phyloP scores from a whole-genome alignment of 352 stramenopile genomes.

The Peronospora destructor region DNA sequence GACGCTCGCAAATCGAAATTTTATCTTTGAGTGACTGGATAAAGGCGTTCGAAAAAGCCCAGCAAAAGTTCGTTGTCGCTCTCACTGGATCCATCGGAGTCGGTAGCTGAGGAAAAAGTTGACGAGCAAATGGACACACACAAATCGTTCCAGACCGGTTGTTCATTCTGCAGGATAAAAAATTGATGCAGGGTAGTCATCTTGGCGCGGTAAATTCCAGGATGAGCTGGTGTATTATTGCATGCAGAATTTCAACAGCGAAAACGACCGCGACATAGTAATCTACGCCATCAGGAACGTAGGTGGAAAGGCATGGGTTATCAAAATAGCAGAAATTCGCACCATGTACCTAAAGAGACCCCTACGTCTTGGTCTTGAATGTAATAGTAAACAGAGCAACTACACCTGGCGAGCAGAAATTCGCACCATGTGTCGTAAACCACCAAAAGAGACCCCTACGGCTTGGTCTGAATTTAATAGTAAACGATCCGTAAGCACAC shows the following conservation, averaged over 20 bases:
- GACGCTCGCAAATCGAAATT: constrained; percentile 2
- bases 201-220: constrained; percentile 2
- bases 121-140: neutral
- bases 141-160: neutral
- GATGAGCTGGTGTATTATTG: constrained; percentile 6
- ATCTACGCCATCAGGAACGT: neutral
- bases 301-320: constrained; percentile 1
- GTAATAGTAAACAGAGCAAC: neutral
- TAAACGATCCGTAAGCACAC: constrained; percentile 6
- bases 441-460: no score
- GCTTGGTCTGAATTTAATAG: no score
- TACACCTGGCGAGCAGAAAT: no score
- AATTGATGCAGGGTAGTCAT: constrained; percentile 6
- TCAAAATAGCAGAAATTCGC: constrained; percentile 11
- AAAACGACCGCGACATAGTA: neutral
- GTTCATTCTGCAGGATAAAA: neutral
- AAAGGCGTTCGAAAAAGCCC: constrained; percentile 10
- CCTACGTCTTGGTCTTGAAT: constrained; percentile 8
- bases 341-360: neutral
- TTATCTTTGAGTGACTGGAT: neutral
- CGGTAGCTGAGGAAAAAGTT: neutral
- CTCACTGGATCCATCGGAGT: constrained; percentile 12
- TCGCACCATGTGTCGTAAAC: no score
- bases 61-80: constrained; percentile 7
- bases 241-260: neutral